Percentiles rank a stretch among this genome's conserved stretches.
These are phyloP conservation scores for Colletotrichum orchidophilum DNA, from an alignment of 2,329 filamentous ascomycete species.

Conservation along the genomic window DNA sequence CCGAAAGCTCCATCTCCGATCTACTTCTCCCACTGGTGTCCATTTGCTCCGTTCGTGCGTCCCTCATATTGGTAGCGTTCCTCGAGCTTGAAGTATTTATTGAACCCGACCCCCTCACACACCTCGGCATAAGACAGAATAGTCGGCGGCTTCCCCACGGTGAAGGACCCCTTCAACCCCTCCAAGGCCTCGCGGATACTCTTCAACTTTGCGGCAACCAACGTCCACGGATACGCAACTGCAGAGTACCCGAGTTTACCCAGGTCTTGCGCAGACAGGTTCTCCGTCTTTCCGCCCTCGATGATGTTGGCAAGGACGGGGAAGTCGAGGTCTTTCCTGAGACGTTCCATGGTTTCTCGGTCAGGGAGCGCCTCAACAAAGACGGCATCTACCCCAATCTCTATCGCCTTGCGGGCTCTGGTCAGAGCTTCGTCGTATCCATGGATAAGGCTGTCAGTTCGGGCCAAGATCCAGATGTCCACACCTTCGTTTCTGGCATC, in stretches of 20 bases:
- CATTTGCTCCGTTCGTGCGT: conserved; percentile 19
- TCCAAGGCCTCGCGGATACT: conserved; percentile 48
- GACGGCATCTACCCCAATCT: conserved; percentile 55
- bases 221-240: conserved; percentile 55
- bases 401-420: conserved; percentile 50
- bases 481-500: conserved; percentile 55
- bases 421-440: conserved; percentile 56
- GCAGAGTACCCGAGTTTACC: conserved; percentile 49
- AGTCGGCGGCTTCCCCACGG: conserved; percentile 50
- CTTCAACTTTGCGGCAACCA: conserved; percentile 54
- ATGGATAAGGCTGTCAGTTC: conserved; percentile 53
- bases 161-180: conserved; percentile 52
- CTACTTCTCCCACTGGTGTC: conserved; percentile 20
- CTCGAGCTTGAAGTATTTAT: conserved; percentile 45
- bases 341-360: conserved; percentile 50
- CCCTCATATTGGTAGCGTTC: conserved; percentile 24
- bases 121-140: conserved; percentile 55
- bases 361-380: conserved; percentile 55
- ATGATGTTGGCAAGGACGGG: conserved; percentile 52
- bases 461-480: conserved; percentile 56
- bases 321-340: conserved; percentile 47
- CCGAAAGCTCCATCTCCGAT: no score
- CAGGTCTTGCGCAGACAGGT: conserved; percentile 44
- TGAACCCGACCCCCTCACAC: conserved; percentile 55
- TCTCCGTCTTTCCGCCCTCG: conserved; percentile 47